These are phyloP conservation scores for Cercospora zeina DNA, from an alignment of 2,329 filamentous ascomycete genomes.

Conservation along the genomic window DNA sequence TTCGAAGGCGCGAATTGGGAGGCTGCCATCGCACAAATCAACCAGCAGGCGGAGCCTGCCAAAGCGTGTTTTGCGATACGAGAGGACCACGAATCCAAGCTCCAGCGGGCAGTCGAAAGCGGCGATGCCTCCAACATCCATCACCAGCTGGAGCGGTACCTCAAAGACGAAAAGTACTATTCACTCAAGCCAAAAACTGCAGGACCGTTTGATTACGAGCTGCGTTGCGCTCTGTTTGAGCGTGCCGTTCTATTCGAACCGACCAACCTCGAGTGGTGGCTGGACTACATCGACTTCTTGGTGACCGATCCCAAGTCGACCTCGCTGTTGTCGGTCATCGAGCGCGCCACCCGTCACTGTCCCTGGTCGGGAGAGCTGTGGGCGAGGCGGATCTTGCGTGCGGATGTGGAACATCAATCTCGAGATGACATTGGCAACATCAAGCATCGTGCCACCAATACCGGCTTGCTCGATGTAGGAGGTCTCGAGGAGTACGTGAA, in stretches of 20 bases:
- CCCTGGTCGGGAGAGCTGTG: conserved; percentile 90
- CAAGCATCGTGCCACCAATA: conserved; percentile 88
- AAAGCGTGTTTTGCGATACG: conserved; percentile 65
- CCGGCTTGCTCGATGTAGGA: conserved; percentile 77
- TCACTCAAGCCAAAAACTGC: conserved; percentile 48
- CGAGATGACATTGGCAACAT: conserved; percentile 75
- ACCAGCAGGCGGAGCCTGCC: conserved; percentile 61
- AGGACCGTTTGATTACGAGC: conserved; percentile 51
- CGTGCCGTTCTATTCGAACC: conserved; percentile 74
- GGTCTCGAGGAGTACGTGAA: conserved; percentile 87
- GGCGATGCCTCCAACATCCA: conserved; percentile 60
- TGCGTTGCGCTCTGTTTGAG: conserved; percentile 68
- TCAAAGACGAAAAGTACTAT: conserved; percentile 75
- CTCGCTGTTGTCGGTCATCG: conserved; percentile 66
- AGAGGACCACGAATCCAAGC: conserved; percentile 61
- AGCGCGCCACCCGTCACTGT: conserved; percentile 83
- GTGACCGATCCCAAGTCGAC: conserved; percentile 48
- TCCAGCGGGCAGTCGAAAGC: conserved; percentile 60
- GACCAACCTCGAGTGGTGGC: conserved; percentile 74
- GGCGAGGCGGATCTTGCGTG: conserved; percentile 82
- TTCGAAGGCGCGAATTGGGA: conserved; percentile 69
- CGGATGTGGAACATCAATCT: conserved; percentile 72
- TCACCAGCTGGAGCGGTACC: conserved; percentile 63
- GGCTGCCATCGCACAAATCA: conserved; percentile 68
- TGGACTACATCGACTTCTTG: conserved; percentile 77